phyloP scores from a whole-genome alignment of 768 basidiomycete genomes.

The Auriculariales sp. region DNA sequence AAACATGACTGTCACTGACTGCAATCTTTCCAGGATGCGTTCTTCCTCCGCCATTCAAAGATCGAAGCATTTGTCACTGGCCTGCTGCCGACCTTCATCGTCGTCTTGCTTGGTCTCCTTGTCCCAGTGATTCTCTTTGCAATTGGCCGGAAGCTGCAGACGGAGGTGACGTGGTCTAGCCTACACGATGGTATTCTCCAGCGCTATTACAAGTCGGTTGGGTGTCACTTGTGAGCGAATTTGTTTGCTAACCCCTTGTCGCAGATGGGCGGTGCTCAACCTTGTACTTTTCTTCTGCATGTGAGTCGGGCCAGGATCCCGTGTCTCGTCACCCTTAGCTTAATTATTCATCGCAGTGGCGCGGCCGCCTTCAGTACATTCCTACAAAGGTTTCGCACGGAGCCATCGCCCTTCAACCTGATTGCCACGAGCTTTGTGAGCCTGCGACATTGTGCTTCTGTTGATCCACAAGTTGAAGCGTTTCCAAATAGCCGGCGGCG shows the following conservation, averaged over 20 bases:
- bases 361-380: constrained; percentile 14
- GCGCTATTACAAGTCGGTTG: constrained; percentile 20
- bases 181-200: constrained; percentile 22
- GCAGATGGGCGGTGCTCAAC: neutral
- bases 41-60: constrained; percentile 1
- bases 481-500: constrained; percentile 3
- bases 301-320: neutral
- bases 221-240: neutral
- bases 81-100: constrained; percentile 23
- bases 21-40: neutral
- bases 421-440: too few relatives aligned
- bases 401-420: too few relatives aligned
- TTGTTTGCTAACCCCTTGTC: neutral
- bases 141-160: constrained; percentile 24
- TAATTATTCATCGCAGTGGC: constrained; percentile 13
- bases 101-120: constrained; percentile 23
- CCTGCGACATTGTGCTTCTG: too few relatives aligned
- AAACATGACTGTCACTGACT: neutral
- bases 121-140: constrained; percentile 23
- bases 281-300: constrained; percentile 12
- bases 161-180: constrained; percentile 21
- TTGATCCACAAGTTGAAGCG: too few relatives aligned
- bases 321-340: neutral
- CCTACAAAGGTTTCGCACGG: constrained; percentile 14
- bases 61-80: constrained; percentile 9